Conservation (phyloP, 768 basidiomycete genomes). For the Termitomyces sp. region DNA sequence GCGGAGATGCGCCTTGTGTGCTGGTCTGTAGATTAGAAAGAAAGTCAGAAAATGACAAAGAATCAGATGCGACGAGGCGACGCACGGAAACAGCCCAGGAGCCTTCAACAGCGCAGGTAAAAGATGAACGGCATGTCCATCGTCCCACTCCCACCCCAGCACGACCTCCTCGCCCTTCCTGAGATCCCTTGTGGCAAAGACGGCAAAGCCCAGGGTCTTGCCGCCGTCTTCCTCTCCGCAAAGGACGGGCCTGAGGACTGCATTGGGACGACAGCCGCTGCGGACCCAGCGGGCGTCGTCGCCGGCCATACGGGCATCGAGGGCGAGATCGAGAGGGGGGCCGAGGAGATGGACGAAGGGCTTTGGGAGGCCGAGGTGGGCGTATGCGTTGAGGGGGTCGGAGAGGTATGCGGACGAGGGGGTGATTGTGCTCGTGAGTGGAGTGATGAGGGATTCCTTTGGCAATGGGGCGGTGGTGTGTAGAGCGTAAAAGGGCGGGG, state of each 20-base stretch:
- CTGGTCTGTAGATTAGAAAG: conserved; percentile 40
- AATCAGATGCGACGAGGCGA: conserved; percentile 16
- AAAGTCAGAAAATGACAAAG: too few species aligned
- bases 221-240: conserved; percentile 20
- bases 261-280: conserved; percentile 64
- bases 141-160: conserved; percentile 97
- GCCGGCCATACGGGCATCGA: conserved; percentile 77
- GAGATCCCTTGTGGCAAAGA: conserved; percentile 78
- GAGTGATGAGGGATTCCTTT: conserved; percentile 53
- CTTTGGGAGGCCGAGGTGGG: conserved; percentile 77
- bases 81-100: conserved; percentile 56
- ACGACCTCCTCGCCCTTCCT: conserved; percentile 81
- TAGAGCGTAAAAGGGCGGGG: conserved; percentile 51
- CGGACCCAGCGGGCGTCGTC: conserved; percentile 59
- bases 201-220: conserved; percentile 58
- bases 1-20: conserved; percentile 49
- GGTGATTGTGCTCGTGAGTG: conserved; percentile 59
- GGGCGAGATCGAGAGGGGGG: conserved; percentile 69
- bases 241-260: conserved; percentile 54
- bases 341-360: conserved; percentile 79
- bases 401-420: conserved; percentile 66
- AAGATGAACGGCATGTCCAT: conserved; percentile 78
- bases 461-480: conserved; percentile 61
- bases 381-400: conserved; percentile 87
- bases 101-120: conserved; percentile 64